Evolutionary conservation across 1,284 basidiomycete genomes (phyloP), one percentile per base, ranked within the genome.

Genomic region (Naganishia sp.): DNA sequence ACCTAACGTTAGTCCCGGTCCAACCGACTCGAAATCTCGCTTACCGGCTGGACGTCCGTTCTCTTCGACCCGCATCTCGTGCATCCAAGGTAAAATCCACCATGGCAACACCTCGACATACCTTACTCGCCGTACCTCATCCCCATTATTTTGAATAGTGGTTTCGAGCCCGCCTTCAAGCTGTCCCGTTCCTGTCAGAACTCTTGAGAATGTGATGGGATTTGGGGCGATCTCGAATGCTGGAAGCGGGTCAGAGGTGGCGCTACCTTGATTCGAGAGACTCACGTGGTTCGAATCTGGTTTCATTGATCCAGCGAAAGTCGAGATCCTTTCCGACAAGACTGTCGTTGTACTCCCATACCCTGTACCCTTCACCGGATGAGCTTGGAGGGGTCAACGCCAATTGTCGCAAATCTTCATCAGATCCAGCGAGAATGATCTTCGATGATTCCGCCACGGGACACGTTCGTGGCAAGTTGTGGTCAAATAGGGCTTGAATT

Each of bases 91-190:
- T 69, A 90, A 88, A 56, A 98, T 84, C 74, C 94, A 88, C 88
- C 93, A 96, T 3, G 95, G 95, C 83, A 96, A 87, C 1, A 90
- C 89, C 78, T 99, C 96, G 61, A 92, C 84, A 80, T 95, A 97
- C 9, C 89, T 79, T 0, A 88, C 83, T 36, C 83, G 79, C 39
- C 88, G 78, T 1, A 83, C 75, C 0, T 76, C 71, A 6, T 83
- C 73, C 21, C 82, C 81, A 61, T 86, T 83, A 75, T 97, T 97
- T 16, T 77, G 83, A 56, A 98, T 79, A 25, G 83, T 82, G 7
- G 95, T 79, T 42, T 85, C 84, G 18, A 99, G 85, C 31, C 84
- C 82, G 1, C 92, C 92, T 67, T 81, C 85, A 28, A 85, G 88
- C 75, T 95, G 94, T 59, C 86, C 88, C 10, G 87, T 83, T 5